Percentiles rank a stretch among this genome's conserved stretches.
These are phyloP conservation scores for Cladorrhinum sp. DNA, from an alignment of 2,329 filamentous ascomycete genomes.

Conservation along the genomic window DNA sequence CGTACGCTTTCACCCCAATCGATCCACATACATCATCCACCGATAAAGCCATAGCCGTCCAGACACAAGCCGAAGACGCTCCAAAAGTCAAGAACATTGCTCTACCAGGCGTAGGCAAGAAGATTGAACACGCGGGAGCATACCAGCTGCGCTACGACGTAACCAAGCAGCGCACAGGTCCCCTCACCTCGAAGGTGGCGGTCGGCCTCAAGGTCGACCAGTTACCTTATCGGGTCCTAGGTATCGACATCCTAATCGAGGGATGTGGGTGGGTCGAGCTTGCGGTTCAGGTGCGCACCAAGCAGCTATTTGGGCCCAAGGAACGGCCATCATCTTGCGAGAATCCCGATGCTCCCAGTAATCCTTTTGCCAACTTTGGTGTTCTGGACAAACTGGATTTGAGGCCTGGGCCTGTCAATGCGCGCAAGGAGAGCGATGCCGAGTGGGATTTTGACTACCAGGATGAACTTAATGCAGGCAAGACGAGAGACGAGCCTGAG, in stretches of 20 bases:
- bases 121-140: constrained; percentile 67
- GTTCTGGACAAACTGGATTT: constrained; percentile 31
- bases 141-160: constrained; percentile 79
- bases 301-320: constrained; percentile 37
- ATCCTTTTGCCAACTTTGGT: constrained; percentile 8
- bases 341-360: constrained; percentile 15
- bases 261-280: constrained; percentile 93
- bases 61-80: constrained; percentile 57
- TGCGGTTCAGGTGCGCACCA: constrained; percentile 71
- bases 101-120: constrained; percentile 53
- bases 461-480: constrained; percentile 7
- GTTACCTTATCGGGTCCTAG: constrained; percentile 76
- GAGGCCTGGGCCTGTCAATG: constrained; percentile 25
- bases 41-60: constrained; percentile 73
- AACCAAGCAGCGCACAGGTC: constrained; percentile 73
- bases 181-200: constrained; percentile 62
- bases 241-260: constrained; percentile 83
- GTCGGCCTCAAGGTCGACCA: constrained; percentile 61
- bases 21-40: constrained; percentile 73
- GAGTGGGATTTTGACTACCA: constrained; percentile 9
- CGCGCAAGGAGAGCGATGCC: neutral
- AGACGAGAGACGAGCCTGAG: constrained; percentile 30
- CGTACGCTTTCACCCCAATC: constrained; percentile 85
- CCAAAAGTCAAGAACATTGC: constrained; percentile 63
- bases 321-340: constrained; percentile 21